Base-by-base conservation (phyloP, 2,329 filamentous ascomycete genomes). In the Zalaria sp. region DNA sequence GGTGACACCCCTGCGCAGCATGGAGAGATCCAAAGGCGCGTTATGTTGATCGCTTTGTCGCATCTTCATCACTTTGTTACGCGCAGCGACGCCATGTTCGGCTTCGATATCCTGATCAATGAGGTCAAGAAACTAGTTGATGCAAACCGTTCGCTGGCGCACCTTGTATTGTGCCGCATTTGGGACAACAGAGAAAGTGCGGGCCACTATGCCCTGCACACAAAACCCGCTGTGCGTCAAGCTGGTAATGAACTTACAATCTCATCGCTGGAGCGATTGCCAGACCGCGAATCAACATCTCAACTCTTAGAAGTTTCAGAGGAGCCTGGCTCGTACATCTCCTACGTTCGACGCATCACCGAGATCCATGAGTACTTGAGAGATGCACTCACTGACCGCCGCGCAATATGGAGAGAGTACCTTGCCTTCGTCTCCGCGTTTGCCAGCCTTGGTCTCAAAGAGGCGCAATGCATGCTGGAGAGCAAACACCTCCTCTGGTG, bases 11-110 rank as follows among this genome's bases (percentile, higher is more conserved):
- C 18, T 18, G 18, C 18, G 18, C 18, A 18, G 18, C 18, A 18
- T 18, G 18, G 18, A 18, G 18, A 18, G 18, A 18, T 18, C 18
- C 18, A 18, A 18, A 18, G 68, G 69, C 41, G 65, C 85, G 32
- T 69, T 91, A 27, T 84, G 51, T 60, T 64, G 9, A 68, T 75
- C 46, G 65, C 72, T 1, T 55, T 83, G 3, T 68, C 73, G 39
- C 83, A 89, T 50, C 62, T 93, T 32, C 81, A 88, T 50, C 82
- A 89, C 54, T 70, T 93, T 35, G 72, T 83, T 8, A 75, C 81
- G 37, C 75, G 85, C 43, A 71, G 75, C 3, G 85, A 82, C 56
- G 81, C 87, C 34, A 55, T 74, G 2, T 71, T 77, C 0, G 73
- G 81, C 35, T 78, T 83, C 32, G 66, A 72, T 1, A 56, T 61